These are phyloP conservation scores for Apophysomyces sp. DNA, from an alignment of 371 early-diverging fungal genomes.

Conservation along the genomic window DNA sequence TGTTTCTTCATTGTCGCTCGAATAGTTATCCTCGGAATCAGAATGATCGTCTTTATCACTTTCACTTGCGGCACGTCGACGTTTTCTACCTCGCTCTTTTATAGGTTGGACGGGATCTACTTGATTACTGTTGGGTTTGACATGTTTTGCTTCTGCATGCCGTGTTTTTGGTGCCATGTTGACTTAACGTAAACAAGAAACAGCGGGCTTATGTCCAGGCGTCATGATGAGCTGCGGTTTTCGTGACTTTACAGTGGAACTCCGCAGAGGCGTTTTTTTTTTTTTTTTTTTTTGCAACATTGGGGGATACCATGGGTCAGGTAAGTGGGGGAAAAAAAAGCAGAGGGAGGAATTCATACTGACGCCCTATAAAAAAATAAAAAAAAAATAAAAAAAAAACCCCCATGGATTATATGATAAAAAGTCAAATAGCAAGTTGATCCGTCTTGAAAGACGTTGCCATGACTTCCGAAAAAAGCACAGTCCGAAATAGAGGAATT, in stretches of 20 bases:
- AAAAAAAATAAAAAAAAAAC: not conserved
- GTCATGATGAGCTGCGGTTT: not conserved
- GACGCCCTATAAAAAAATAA: no score
- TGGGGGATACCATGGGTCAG: no score
- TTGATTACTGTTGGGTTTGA: slow-evolving; percentile 11
- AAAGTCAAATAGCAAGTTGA: not conserved
- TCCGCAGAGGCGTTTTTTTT: no score
- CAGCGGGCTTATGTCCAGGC: not conserved
- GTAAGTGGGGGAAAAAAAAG: no score
- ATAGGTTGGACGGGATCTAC: not conserved
- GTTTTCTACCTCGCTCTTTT: slow-evolving; percentile 1
- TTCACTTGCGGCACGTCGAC: not conserved
- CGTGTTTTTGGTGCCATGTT: not conserved
- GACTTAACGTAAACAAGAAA: not conserved
- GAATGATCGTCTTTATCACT: not conserved
- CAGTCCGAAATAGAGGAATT: not conserved
- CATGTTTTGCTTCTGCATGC: not conserved
- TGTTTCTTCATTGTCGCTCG: slow-evolving; percentile 19
- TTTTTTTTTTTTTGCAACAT: no score
- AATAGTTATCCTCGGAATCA: slow-evolving; percentile 15
- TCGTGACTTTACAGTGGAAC: not conserved
- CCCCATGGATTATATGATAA: no score
- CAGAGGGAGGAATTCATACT: no score
- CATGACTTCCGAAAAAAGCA: slow-evolving; percentile 2
- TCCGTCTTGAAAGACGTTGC: no score